Base-by-base conservation (phyloP, 1,284 basidiomycete species). In the Naganishia liquefaciens region DNA sequence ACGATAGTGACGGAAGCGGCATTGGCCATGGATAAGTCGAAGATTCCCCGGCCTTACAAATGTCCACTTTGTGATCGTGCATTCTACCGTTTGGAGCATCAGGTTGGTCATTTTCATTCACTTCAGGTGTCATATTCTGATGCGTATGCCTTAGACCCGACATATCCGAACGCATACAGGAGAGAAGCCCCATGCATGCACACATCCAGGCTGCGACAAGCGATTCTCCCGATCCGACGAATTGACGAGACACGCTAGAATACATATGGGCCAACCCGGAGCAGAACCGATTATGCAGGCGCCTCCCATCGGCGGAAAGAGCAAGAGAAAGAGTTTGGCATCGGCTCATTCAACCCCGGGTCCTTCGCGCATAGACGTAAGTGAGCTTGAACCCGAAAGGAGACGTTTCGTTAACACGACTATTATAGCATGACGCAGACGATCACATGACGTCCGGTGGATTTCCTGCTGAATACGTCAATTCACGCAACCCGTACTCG, bases 151-250 rank as follows among this genome's bases (percentile, higher is more conserved):
- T 57, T 78, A 98, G 90, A 99, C 94, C 23, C 88, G 95, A 65
- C 95, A 99, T 77, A 95, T 98, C 64, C 89, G 95, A 65, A 99
- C 94, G 0, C 95, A 99, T 78, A 99, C 95, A 0, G 95, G 95
- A 71, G 95, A 98, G 79, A 97, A 96, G 75, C 95, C 95, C 1
- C 97, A 97, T 75, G 85, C 87, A 39, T 99, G 95, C 84, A 89
- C 87, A 0, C 92, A 90, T 77, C 88, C 91, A 0, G 87, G 88
- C n/a, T 99, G 95, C 84, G 94, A 97, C 80, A 99, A 98, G 79
- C 89, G 93, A 30, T 99, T 99, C 80, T 95, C 91, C 37, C 88
- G 95, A 68, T 94, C 91, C 21, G 95, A 99, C 81, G 95, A 99
- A 79, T 86, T 99, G 70, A 99, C 95, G 25, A 86, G 95, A 64